Evolutionary conservation across 83 land plant genomes (phyloP).

Genomic region (Picea mariana): DNA sequence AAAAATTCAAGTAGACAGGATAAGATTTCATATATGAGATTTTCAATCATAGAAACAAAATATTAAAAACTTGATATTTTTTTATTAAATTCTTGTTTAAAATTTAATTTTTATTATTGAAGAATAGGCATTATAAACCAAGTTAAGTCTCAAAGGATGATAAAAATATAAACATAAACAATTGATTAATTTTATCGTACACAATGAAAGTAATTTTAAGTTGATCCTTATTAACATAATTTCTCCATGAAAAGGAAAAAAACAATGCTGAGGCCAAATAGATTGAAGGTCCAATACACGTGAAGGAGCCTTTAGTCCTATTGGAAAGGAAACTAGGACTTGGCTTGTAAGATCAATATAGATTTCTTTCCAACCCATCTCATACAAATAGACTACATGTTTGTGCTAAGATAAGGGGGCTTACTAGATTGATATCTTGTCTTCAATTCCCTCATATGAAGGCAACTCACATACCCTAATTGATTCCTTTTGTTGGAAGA

Average conservation of each 20-base stretch:
- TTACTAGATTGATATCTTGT: conserved; percentile 32
- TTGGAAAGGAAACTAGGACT: conserved; percentile 15
- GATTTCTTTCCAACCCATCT: neutral
- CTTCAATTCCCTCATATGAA: conserved; percentile 35
- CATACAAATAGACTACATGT: conserved; percentile 14
- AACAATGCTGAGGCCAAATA: neutral
- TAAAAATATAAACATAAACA: no score
- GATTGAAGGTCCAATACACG: neutral
- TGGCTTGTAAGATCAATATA: conserved; percentile 2
- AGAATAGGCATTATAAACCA: no score
- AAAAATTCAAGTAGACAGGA: no score
- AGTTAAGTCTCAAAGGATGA: no score
- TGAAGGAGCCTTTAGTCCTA: neutral
- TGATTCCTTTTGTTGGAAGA: conserved; percentile 29
- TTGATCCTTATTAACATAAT: no score
- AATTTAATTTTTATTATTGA: no score
- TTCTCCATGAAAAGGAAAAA: neutral
- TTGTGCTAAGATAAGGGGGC: conserved; percentile 33
- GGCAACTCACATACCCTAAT: conserved; percentile 24
- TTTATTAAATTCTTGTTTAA: no score
- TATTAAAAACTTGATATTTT: no score
- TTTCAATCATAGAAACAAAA: no score
- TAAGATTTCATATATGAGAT: no score
- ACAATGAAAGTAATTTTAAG: no score
- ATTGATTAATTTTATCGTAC: no score